Evolutionary conservation across 208 protist species (phyloP), one percentile per base, ranked within the genome.

Genomic region (Angomonas ambiguus): DNA sequence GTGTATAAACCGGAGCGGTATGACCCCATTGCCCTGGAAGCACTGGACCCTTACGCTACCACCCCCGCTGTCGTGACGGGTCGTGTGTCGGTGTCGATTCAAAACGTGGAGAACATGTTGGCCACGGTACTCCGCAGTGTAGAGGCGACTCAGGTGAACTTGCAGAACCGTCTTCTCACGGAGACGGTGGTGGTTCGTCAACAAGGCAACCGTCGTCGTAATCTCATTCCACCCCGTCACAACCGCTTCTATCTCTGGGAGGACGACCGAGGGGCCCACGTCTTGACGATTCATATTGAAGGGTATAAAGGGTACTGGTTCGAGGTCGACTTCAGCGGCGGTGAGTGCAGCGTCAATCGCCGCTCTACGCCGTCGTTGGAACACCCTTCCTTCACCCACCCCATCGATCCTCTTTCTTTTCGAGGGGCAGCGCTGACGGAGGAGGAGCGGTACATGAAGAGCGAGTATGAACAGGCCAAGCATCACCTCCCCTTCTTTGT

Each of bases 161-260:
- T 93, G 31, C 87, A 93, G 71, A 93, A 93, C 67, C 79, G 84
- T 18, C 75, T 72, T n/a, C 64, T 58, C 11, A 48, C 18, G 34
- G 48, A 67, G 45, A 79, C 73, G 10, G 76, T 93, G 51, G 78
- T 90, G 60, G 82, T 79, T 57, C 79, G 82, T 5, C 87, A 91
- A 74, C 71, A 82, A 48, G 82, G 82, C 57, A 84, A 63, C 62
- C 73, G 65, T 16, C 82, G 82, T 16, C 82, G 82, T 51, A 87
- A 76, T 42, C 28, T 81, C 34, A 76, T 93, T 16, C 87, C 83
- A 20, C 67, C 82, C 0, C 72, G 80, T 10, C 84, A 91, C 35
- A 89, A 89, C 62, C 84, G 83, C 34, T 89, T 83, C 65, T 93
- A 89, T 61, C 67, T 88, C 33, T 91, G 84, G 87, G 87, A 93